phyloP scores from a whole-genome alignment of 352 stramenopile species.

The Globisporangium abappressorium region DNA sequence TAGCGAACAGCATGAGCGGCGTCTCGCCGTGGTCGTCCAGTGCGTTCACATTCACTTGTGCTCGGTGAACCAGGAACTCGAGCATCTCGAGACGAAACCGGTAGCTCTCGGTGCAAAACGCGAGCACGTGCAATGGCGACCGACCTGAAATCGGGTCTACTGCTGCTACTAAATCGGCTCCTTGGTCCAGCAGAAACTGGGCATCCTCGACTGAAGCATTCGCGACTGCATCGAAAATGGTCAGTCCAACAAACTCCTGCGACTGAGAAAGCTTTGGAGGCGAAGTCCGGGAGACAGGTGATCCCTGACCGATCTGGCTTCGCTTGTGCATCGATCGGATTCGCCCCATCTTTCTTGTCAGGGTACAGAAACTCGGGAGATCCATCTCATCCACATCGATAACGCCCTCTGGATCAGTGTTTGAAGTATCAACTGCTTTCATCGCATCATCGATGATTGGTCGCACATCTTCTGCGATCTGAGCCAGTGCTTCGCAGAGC shows the following conservation, averaged over 20 bases:
- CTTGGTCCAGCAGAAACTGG: slow-evolving; percentile 43
- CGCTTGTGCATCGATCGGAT: slow-evolving; percentile 46
- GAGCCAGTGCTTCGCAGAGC: slow-evolving; percentile 26
- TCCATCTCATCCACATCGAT: slow-evolving; percentile 56
- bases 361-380: slow-evolving; percentile 33
- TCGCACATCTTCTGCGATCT: slow-evolving; percentile 32
- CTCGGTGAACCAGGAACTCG: slow-evolving; percentile 39
- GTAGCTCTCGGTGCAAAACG: slow-evolving; percentile 50
- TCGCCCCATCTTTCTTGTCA: slow-evolving; percentile 43
- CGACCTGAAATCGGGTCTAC: slow-evolving; percentile 43
- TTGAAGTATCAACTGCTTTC: slow-evolving; percentile 12
- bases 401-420: slow-evolving; percentile 9
- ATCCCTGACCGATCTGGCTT: slow-evolving; percentile 21
- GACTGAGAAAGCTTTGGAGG: not conserved
- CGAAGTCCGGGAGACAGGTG: not conserved
- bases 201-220: slow-evolving; percentile 54
- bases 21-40: slow-evolving; percentile 43
- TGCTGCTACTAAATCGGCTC: slow-evolving; percentile 30
- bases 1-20: slow-evolving; percentile 52
- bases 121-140: slow-evolving; percentile 53
- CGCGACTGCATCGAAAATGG: slow-evolving; percentile 57
- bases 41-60: slow-evolving; percentile 38
- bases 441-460: slow-evolving; percentile 27
- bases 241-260: slow-evolving; percentile 15
- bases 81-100: slow-evolving; percentile 47